phyloP scores from a whole-genome alignment of 2,329 filamentous ascomycete genomes.

The Neocucurbitaria cava region DNA sequence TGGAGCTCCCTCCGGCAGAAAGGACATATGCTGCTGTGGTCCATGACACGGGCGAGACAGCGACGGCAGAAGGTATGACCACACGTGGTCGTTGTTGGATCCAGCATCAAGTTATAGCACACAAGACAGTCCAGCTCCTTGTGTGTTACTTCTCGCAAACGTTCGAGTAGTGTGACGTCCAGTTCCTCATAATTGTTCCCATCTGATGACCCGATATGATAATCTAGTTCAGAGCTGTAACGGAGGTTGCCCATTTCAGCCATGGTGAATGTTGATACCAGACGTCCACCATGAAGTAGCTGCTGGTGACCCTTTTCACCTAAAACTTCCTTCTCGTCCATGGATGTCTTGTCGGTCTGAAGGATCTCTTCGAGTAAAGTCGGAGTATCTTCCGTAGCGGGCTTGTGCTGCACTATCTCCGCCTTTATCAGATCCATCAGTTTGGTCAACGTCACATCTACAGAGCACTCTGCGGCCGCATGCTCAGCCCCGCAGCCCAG shows the following conservation, averaged over 20 bases:
- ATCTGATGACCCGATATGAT: slow-evolving; percentile 48
- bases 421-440: slow-evolving; percentile 62
- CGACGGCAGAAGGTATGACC: slow-evolving; percentile 88
- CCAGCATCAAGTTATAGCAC: slow-evolving; percentile 81
- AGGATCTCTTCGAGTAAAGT: slow-evolving; percentile 53
- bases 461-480: slow-evolving; percentile 75
- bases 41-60: slow-evolving; percentile 77
- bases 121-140: slow-evolving; percentile 86
- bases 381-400: slow-evolving; percentile 41
- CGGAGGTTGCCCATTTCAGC: slow-evolving; percentile 67
- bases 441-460: slow-evolving; percentile 79
- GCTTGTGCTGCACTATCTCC: slow-evolving; percentile 56
- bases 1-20: slow-evolving; percentile 74
- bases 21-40: slow-evolving; percentile 80
- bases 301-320: slow-evolving; percentile 41
- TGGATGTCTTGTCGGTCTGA: slow-evolving; percentile 40
- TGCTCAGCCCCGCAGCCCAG: slow-evolving; percentile 72
- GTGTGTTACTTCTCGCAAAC: slow-evolving; percentile 67
- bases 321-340: slow-evolving; percentile 49
- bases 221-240: slow-evolving; percentile 64
- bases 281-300: slow-evolving; percentile 62
- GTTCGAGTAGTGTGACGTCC: slow-evolving; percentile 61
- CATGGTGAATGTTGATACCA: slow-evolving; percentile 72
- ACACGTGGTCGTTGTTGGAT: slow-evolving; percentile 83
- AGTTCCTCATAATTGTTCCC: slow-evolving; percentile 49